phyloP scores from a whole-genome alignment of 2,329 filamentous ascomycete genomes.

The Exophiala mesophila region DNA sequence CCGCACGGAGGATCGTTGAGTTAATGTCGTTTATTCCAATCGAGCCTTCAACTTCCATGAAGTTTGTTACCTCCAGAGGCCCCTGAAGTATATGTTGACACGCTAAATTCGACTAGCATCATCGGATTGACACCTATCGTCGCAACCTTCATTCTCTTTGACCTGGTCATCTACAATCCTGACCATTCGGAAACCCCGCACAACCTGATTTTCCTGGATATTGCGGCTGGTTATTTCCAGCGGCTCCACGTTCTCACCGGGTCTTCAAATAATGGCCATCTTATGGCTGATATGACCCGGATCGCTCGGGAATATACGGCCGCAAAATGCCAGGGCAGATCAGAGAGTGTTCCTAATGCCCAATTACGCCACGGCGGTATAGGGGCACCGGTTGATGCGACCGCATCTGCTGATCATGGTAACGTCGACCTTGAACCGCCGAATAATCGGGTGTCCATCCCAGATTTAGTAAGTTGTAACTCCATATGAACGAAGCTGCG shows the following conservation, averaged over 20 bases:
- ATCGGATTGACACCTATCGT: slow-evolving; percentile 35
- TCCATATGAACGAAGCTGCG: too few species aligned
- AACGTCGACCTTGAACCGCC: too few species aligned
- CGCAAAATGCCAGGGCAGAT: too few species aligned
- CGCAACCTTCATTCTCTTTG: slow-evolving; percentile 40
- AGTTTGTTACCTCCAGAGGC: slow-evolving; percentile 27
- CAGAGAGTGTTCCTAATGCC: too few species aligned
- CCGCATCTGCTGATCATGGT: too few species aligned
- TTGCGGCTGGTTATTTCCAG: slow-evolving; percentile 42
- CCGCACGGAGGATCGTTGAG: slow-evolving; percentile 33
- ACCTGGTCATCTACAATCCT: slow-evolving; percentile 39
- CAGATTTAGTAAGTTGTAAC: too few species aligned
- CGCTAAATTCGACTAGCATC: slow-evolving; percentile 26
- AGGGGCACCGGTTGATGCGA: too few species aligned
- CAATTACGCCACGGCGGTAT: too few species aligned
- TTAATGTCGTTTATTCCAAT: slow-evolving; percentile 34
- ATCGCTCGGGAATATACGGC: not conserved
- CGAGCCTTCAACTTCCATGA: slow-evolving; percentile 32
- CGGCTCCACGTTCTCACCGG: slow-evolving; percentile 26
- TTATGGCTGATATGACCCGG: not conserved
- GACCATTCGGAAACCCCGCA: slow-evolving; percentile 32
- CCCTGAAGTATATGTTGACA: slow-evolving; percentile 6
- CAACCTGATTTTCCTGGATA: slow-evolving; percentile 39
- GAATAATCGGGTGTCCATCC: too few species aligned
- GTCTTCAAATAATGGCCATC: not conserved